These are phyloP conservation scores for Bondarzewia mesenterica DNA, from an alignment of 1,284 basidiomycete species.

Conservation along the genomic window DNA sequence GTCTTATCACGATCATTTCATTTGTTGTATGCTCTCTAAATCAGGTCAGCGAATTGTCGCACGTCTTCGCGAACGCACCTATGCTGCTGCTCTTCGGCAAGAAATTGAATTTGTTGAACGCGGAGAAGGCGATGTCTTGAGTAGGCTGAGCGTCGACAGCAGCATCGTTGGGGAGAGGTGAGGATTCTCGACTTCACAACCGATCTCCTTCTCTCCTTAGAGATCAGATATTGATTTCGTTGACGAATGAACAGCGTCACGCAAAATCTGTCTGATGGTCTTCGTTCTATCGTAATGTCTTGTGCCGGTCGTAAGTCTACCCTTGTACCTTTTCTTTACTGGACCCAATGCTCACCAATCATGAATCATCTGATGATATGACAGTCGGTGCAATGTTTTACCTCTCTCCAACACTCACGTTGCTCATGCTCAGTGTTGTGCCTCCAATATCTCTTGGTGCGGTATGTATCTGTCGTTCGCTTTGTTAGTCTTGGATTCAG, in stretches of 20 bases:
- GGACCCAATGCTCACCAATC: not conserved
- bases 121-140: constrained; percentile 92
- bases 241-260: constrained; percentile 53
- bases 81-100: constrained; percentile 75
- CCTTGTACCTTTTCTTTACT: not conserved
- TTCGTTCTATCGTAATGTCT: constrained; percentile 83
- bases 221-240: constrained; percentile 2
- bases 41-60: constrained; percentile 89
- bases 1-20: not conserved
- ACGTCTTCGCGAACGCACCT: constrained; percentile 78
- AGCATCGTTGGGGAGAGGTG: constrained; percentile 93
- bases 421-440: constrained; percentile 90
- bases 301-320: constrained; percentile 70
- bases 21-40: not conserved
- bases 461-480: constrained; percentile 35
- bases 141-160: constrained; percentile 86
- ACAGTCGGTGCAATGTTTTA: constrained; percentile 94
- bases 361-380: not conserved
- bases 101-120: constrained; percentile 91
- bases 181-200: constrained; percentile 10
- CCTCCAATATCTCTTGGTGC: constrained; percentile 94
- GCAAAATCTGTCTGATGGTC: constrained; percentile 86
- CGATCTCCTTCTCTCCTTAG: constrained; percentile 2
- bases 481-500: not conserved
- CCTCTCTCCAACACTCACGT: constrained; percentile 84